A percentile compares a stretch with the other conserved stretches of the same genome.
Evolutionary conservation across 176 grass and related monocot species (phyloP).

Genomic region (Tuctoria greenei): DNA sequence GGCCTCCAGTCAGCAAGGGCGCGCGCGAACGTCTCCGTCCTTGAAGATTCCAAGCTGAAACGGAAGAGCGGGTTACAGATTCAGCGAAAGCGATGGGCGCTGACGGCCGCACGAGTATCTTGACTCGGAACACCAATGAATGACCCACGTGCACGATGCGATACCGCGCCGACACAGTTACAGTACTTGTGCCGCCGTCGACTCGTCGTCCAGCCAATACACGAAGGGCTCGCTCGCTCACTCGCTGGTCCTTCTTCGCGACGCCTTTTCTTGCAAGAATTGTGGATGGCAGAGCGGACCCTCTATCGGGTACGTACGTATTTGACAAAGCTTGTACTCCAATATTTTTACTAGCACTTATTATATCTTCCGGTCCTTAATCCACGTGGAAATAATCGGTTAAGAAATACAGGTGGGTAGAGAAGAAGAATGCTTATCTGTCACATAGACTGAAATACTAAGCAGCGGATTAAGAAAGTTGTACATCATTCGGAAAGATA

Average conservation of each 20-base stretch:
- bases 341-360: neutral
- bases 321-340: neutral
- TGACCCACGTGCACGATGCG: neutral
- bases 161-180: neutral
- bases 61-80: neutral
- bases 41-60: constrained; percentile 11
- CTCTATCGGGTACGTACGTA: constrained; percentile 16
- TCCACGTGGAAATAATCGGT: neutral
- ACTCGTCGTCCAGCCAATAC: neutral
- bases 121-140: neutral
- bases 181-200: neutral
- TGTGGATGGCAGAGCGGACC: neutral
- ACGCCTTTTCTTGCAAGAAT: neutral
- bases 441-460: neutral
- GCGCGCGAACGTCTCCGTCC: neutral
- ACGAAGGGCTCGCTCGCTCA: neutral
- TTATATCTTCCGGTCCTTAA: neutral
- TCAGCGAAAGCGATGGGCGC: neutral
- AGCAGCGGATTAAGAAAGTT: neutral
- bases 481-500: neutral
- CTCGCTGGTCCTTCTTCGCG: neutral
- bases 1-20: neutral
- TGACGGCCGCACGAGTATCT: constrained; percentile 10
- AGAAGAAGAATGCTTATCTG: neutral
- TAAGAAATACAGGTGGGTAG: neutral